Conservation (phyloP, 495 filamentous ascomycete genomes). For the Neurospora hispaniola region DNA sequence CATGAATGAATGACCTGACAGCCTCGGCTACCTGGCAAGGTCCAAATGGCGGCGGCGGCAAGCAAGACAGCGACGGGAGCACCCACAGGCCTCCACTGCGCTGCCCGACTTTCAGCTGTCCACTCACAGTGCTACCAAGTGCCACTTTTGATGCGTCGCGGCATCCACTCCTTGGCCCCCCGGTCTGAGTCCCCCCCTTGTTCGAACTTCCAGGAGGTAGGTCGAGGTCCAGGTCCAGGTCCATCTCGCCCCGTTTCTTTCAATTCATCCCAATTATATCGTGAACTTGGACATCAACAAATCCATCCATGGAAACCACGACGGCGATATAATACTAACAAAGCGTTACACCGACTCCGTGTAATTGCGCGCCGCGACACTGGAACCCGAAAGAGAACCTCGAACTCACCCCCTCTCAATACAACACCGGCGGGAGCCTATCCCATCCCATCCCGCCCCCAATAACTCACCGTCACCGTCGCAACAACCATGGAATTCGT, state of each 20-base stretch:
- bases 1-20: too few relatives aligned
- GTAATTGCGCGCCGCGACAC: not conserved
- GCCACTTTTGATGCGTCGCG: not conserved
- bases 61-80: too few relatives aligned
- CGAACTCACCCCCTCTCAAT: not conserved
- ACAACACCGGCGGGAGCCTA: not conserved
- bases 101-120: not conserved
- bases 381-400: not conserved
- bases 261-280: not conserved
- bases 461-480: not conserved
- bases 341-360: not conserved
- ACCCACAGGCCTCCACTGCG: not conserved
- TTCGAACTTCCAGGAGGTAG: not conserved
- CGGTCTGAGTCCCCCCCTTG: not conserved
- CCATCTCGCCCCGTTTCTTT: not conserved
- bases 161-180: not conserved
- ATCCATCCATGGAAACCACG: too few relatives aligned
- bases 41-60: too few relatives aligned
- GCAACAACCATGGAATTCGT: constrained; percentile 37
- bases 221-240: not conserved
- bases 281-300: not conserved
- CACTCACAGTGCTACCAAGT: not conserved
- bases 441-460: not conserved
- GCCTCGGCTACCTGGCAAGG: too few relatives aligned
- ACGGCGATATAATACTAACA: too few relatives aligned